A percentile compares a stretch with the other conserved stretches of the same genome.
Evolutionary conservation across 345 rosid species (phyloP).

Genomic region (Brassica carinata): DNA sequence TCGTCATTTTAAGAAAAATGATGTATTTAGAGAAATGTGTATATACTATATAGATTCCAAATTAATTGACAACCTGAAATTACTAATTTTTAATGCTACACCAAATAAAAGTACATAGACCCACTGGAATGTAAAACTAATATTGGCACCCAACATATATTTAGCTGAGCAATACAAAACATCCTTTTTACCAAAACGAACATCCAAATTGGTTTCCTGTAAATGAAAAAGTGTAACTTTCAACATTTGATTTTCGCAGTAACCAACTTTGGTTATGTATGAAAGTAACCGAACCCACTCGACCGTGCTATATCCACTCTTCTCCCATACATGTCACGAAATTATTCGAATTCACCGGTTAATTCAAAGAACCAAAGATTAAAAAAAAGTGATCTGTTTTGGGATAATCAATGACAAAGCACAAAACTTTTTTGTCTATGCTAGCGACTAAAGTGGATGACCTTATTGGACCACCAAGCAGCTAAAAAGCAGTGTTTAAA

Average conservation of each 20-base stretch:
- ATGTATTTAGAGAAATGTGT: background rate
- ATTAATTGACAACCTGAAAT: background rate
- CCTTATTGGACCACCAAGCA: conserved; percentile 34
- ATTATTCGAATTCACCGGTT: conserved; percentile 12
- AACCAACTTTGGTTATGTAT: conserved; percentile 65
- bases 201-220: background rate
- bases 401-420: conserved; percentile 31
- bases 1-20: conserved; percentile 28
- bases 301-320: conserved; percentile 57
- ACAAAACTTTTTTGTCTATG: conserved; percentile 22
- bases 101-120: background rate
- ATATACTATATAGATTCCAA: conserved; percentile 15
- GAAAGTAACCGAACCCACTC: background rate
- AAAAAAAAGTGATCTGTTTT: background rate
- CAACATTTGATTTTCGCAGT: conserved; percentile 73
- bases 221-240: conserved; percentile 8
- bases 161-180: background rate
- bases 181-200: background rate
- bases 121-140: conserved; percentile 3
- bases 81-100: background rate
- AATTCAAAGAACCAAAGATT: background rate
- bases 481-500: background rate
- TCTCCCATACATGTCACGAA: conserved; percentile 65
- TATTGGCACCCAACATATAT: background rate
- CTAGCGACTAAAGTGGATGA: conserved; percentile 30